Conservation (phyloP, 2,329 filamentous ascomycete species). For the Triangularia setosa region DNA sequence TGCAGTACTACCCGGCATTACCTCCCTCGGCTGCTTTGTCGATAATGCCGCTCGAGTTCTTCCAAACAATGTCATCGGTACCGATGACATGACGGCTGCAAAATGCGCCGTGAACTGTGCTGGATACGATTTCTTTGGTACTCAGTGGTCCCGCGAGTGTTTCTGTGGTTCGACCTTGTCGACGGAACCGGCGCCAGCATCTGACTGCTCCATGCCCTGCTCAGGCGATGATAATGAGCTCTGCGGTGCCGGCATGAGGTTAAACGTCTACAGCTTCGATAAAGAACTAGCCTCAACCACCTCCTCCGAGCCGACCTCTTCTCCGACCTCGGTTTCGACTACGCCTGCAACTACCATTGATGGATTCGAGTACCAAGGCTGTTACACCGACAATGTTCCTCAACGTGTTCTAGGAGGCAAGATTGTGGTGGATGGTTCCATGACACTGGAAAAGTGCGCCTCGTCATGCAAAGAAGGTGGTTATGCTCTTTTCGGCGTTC, state of each 20-base stretch:
- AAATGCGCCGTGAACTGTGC: slow-evolving; percentile 15
- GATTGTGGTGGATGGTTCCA: background rate
- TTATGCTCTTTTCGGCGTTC: background rate
- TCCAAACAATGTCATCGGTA: slow-evolving; percentile 12
- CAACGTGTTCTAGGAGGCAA: background rate
- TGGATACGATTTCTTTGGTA: slow-evolving; percentile 17
- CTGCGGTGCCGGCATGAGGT: slow-evolving; percentile 31
- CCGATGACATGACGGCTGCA: slow-evolving; percentile 37
- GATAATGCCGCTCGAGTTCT: slow-evolving; percentile 11
- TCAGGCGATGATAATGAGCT: slow-evolving; percentile 32
- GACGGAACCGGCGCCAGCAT: slow-evolving; percentile 28
- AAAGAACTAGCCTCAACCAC: slow-evolving; percentile 8
- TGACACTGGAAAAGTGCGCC: slow-evolving; percentile 1
- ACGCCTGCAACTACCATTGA: background rate
- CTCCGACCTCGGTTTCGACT: background rate
- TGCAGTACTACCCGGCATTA: background rate
- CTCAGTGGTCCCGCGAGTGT: slow-evolving; percentile 17
- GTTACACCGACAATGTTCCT: slow-evolving; percentile 3
- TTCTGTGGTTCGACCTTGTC: slow-evolving; percentile 31
- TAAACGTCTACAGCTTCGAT: slow-evolving; percentile 24
- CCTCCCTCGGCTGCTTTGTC: slow-evolving; percentile 16
- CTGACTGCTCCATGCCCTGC: slow-evolving; percentile 35
- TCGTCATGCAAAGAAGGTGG: background rate
- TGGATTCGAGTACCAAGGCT: slow-evolving; percentile 1
- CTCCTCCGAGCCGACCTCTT: background rate